Evolutionary conservation across 805 yeast species (phyloP).

Genomic region (Lipomyces starkeyi): DNA sequence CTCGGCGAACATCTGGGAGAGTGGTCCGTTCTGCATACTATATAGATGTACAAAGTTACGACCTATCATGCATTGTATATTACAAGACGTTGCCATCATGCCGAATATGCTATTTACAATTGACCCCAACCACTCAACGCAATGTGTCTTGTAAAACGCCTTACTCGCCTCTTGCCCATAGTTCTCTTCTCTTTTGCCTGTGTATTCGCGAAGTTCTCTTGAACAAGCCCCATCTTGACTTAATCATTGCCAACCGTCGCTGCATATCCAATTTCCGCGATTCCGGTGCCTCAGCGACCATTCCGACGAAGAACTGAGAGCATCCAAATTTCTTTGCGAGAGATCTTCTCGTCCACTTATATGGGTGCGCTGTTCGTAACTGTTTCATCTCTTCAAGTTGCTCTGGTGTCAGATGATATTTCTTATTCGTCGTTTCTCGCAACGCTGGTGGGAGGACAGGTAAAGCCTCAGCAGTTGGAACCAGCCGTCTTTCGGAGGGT

Average conservation of each 20-base stretch:
- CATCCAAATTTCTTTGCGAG: conserved; percentile 66
- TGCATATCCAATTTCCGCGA: conserved; percentile 55
- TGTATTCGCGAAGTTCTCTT: conserved; percentile 60
- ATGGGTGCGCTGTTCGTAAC: conserved; percentile 64
- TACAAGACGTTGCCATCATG: neutral
- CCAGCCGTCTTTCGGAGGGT: conserved; percentile 52
- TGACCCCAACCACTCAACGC: neutral
- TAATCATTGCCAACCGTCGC: conserved; percentile 53
- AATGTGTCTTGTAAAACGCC: neutral
- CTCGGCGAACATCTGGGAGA: neutral
- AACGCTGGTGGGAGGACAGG: conserved; percentile 48
- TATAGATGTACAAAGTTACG: conserved; percentile 7
- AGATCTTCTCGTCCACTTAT: conserved; percentile 63
- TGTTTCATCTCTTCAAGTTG: conserved; percentile 62
- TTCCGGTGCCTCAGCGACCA: conserved; percentile 55
- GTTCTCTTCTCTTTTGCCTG: conserved; percentile 60
- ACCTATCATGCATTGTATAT: neutral
- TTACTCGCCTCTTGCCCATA: conserved; percentile 68
- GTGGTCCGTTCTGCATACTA: neutral
- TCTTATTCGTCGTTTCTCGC: conserved; percentile 48
- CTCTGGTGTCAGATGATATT: conserved; percentile 62
- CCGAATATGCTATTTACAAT: neutral
- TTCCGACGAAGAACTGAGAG: conserved; percentile 58
- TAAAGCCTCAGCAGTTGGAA: conserved; percentile 35
- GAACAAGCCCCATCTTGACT: conserved; percentile 56